phyloP scores from a whole-genome alignment of 1,139 yeast genomes.

The Hyphopichia khmerensis region DNA sequence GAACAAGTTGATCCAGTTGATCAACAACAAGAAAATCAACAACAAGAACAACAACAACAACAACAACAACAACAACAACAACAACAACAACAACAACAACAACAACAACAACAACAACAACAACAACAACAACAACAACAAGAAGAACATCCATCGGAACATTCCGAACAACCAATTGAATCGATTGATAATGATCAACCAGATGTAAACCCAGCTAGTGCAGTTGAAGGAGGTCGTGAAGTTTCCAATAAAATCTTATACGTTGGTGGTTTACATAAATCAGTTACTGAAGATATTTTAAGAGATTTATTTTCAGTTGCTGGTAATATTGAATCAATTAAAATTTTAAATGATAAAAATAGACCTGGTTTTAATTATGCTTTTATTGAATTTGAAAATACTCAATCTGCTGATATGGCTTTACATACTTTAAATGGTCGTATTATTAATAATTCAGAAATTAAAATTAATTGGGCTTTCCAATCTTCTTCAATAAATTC shows the following conservation, averaged over 20 bases:
- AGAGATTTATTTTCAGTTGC: conserved; percentile 61
- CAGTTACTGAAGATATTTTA: conserved; percentile 62
- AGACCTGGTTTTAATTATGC: conserved; percentile 77
- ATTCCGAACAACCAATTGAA: conserved; percentile 10
- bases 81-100: no score
- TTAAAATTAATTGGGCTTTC: conserved; percentile 80
- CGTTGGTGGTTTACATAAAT: conserved; percentile 71
- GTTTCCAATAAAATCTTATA: conserved; percentile 69
- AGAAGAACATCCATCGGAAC: conserved; percentile 21
- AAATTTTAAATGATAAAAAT: conserved; percentile 74
- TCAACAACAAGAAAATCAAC: no score
- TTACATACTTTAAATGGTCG: conserved; percentile 60
- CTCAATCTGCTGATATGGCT: conserved; percentile 62
- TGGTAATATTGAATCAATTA: conserved; percentile 61
- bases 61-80: no score
- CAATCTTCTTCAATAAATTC: conserved; percentile 57
- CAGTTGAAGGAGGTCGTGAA: conserved; percentile 80
- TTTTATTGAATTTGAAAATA: conserved; percentile 69
- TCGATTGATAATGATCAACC: neutral
- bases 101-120: no score
- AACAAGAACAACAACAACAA: no score
- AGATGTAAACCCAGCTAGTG: conserved; percentile 53
- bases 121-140: conserved; percentile 12
- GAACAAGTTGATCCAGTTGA: conserved; percentile 7
- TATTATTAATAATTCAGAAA: conserved; percentile 48